phyloP scores from a whole-genome alignment of 768 basidiomycete genomes.

The Dendrothele bispora region DNA sequence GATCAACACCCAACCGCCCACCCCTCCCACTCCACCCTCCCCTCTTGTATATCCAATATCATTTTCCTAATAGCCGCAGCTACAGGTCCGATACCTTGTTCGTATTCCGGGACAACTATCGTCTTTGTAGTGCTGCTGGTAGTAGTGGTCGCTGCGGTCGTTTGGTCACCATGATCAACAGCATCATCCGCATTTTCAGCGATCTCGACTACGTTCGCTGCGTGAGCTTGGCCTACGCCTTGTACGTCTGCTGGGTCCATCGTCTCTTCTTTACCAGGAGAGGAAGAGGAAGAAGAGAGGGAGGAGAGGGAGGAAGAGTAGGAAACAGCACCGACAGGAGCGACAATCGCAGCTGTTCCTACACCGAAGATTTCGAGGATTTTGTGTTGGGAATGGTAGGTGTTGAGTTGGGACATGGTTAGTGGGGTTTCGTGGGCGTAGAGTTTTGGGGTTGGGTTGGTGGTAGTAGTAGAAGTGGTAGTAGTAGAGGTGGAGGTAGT shows the following conservation, averaged over 20 bases:
- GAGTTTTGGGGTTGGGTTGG: conserved; percentile 28
- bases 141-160: too few species aligned
- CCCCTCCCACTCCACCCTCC: conserved; percentile 54
- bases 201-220: too few species aligned
- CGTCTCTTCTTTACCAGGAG: too few species aligned
- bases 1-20: too few species aligned
- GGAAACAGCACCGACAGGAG: conserved; percentile 56
- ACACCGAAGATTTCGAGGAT: conserved; percentile 77
- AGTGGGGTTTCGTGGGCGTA: conserved; percentile 57
- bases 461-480: too few species aligned
- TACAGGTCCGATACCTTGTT: conserved; percentile 49
- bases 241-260: conserved; percentile 32
- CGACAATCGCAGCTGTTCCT: conserved; percentile 76
- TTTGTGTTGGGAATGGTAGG: conserved; percentile 46
- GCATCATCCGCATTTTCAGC: too few species aligned
- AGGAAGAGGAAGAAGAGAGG: too few species aligned
- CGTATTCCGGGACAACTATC: conserved; percentile 49
- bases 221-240: too few species aligned
- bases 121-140: too few species aligned
- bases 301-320: too few species aligned
- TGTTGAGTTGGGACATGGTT: conserved; percentile 56
- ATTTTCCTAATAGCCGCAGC: conserved; percentile 63
- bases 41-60: conserved; percentile 74
- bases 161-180: too few species aligned
- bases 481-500: too few species aligned